Percentiles rank a stretch among this genome's conserved stretches.
Conservation (phyloP, 176 grass and related monocot genomes). For the Luzula sylvatica region DNA sequence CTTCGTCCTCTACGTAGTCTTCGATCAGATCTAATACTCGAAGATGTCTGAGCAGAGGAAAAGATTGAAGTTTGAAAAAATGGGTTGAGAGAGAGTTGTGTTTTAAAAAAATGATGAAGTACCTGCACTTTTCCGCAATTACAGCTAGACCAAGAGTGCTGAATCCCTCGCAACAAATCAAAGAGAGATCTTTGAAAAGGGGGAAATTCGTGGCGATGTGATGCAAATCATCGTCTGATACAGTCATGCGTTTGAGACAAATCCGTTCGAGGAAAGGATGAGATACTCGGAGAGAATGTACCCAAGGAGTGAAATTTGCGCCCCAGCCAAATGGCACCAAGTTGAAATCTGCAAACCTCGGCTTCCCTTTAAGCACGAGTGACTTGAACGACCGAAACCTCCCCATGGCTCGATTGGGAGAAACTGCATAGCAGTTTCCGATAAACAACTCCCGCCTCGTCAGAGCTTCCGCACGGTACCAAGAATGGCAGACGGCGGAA, state of each 20-base stretch:
- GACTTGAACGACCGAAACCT: slow-evolving; percentile 54
- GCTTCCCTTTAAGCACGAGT: slow-evolving; percentile 86
- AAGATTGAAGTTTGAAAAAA: slow-evolving; percentile 9
- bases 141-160: slow-evolving; percentile 66
- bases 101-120: not conserved
- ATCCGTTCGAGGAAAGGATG: slow-evolving; percentile 67
- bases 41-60: slow-evolving; percentile 42
- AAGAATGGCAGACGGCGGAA: slow-evolving; percentile 79
- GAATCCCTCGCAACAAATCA: slow-evolving; percentile 91
- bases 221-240: slow-evolving; percentile 57
- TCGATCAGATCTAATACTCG: slow-evolving; percentile 80
- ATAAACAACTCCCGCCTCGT: slow-evolving; percentile 79
- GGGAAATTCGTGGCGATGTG: slow-evolving; percentile 50
- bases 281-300: slow-evolving; percentile 30
- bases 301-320: slow-evolving; percentile 53
- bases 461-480: slow-evolving; percentile 80
- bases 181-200: slow-evolving; percentile 57
- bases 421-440: slow-evolving; percentile 93
- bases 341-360: slow-evolving; percentile 82
- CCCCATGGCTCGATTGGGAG: slow-evolving; percentile 47
- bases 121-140: slow-evolving; percentile 75
- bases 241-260: slow-evolving; percentile 88
- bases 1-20: slow-evolving; percentile 59
- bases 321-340: slow-evolving; percentile 73
- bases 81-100: not conserved